These are phyloP conservation scores for Pyrenophora graminea DNA, from an alignment of 2,329 filamentous ascomycete species.

Conservation along the genomic window DNA sequence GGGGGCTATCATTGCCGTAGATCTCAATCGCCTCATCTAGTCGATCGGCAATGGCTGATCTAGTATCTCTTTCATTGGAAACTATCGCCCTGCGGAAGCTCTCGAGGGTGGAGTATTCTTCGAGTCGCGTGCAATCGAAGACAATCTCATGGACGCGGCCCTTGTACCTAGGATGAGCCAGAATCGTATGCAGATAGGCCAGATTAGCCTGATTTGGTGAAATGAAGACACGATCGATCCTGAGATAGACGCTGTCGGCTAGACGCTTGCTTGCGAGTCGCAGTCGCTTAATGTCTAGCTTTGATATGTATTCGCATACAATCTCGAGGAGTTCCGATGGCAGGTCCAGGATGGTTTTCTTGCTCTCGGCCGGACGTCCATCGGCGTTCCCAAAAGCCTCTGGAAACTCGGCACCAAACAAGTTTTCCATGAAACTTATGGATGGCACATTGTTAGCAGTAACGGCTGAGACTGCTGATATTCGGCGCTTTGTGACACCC, in stretches of 20 bases:
- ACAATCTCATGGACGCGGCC: slow-evolving; percentile 46
- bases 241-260: slow-evolving; percentile 28
- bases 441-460: slow-evolving; percentile 27
- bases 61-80: slow-evolving; percentile 22
- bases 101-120: slow-evolving; percentile 20
- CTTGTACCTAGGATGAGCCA: slow-evolving; percentile 44
- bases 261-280: slow-evolving; percentile 23
- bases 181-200: slow-evolving; percentile 43
- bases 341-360: slow-evolving; percentile 25
- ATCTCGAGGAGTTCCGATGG: slow-evolving; percentile 25
- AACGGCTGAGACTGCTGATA: slow-evolving; percentile 19
- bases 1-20: slow-evolving; percentile 6
- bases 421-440: slow-evolving; percentile 28
- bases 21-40: slow-evolving; percentile 13
- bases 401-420: slow-evolving; percentile 34
- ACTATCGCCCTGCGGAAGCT: slow-evolving; percentile 15
- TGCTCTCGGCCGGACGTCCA: slow-evolving; percentile 14
- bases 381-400: slow-evolving; percentile 21
- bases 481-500: slow-evolving; percentile 28
- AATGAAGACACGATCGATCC: slow-evolving; percentile 47
- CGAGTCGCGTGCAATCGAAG: slow-evolving; percentile 46
- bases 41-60: slow-evolving; percentile 12
- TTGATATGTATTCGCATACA: slow-evolving; percentile 20
- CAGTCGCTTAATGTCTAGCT: slow-evolving; percentile 28
- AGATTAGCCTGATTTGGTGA: slow-evolving; percentile 49